phyloP scores from a whole-genome alignment of 768 basidiomycete genomes.

The Tricholoma bakamatsutake region DNA sequence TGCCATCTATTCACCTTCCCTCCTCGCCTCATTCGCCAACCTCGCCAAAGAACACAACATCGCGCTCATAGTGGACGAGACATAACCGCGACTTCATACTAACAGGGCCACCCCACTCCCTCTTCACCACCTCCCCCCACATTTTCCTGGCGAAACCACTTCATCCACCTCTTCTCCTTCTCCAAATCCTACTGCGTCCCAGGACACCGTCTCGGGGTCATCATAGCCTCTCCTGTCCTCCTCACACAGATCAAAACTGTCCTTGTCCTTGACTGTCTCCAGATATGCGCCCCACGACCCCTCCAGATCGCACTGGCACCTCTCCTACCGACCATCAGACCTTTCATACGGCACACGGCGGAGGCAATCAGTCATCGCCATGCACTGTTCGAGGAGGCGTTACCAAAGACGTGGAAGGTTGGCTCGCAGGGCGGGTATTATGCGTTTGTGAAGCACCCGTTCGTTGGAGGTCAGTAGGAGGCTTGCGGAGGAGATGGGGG shows the following conservation, averaged over 20 bases:
- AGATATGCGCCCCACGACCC: slow-evolving; percentile 73
- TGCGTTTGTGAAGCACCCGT: slow-evolving; percentile 72
- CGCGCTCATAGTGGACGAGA: slow-evolving; percentile 81
- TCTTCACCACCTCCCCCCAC: slow-evolving; percentile 39
- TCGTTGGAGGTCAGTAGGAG: slow-evolving; percentile 48
- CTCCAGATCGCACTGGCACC: slow-evolving; percentile 62
- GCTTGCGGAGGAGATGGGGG: slow-evolving; percentile 57
- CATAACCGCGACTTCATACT: slow-evolving; percentile 78
- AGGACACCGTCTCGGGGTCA: slow-evolving; percentile 72
- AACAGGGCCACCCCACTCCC: slow-evolving; percentile 41
- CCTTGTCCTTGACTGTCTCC: slow-evolving; percentile 72
- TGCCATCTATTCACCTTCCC: slow-evolving; percentile 51
- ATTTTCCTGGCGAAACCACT: slow-evolving; percentile 47
- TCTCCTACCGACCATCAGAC: slow-evolving; percentile 46
- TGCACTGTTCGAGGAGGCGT: slow-evolving; percentile 40
- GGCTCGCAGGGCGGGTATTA: slow-evolving; percentile 70
- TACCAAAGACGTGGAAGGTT: slow-evolving; percentile 56
- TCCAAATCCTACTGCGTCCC: slow-evolving; percentile 80
- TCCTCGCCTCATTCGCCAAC: slow-evolving; percentile 52
- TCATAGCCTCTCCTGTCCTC: slow-evolving; percentile 56
- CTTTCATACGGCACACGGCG: slow-evolving; percentile 49
- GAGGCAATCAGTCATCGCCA: slow-evolving; percentile 46
- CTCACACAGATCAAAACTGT: slow-evolving; percentile 43
- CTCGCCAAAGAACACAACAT: slow-evolving; percentile 50
- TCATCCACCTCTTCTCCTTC: slow-evolving; percentile 75